phyloP scores from a whole-genome alignment of 148 eudicot species.

The Spergularia bocconei region DNA sequence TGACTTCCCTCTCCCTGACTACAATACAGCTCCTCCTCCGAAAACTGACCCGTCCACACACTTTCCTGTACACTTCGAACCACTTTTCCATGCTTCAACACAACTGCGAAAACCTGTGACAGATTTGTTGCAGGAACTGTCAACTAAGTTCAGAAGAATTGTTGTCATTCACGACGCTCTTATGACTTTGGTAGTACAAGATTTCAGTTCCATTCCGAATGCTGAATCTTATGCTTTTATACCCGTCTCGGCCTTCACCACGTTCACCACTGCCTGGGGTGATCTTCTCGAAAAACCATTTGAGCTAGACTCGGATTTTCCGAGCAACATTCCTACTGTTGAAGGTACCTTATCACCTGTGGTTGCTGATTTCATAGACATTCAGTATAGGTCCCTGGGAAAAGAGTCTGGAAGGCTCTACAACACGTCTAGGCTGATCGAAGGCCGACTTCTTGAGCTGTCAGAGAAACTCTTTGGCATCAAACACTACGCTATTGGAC shows the following conservation, averaged over 20 bases:
- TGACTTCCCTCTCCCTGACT: conserved; percentile 36
- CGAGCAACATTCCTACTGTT: not conserved
- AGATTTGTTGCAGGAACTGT: conserved; percentile 24
- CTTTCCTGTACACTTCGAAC: conserved; percentile 39
- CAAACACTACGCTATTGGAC: conserved; percentile 40
- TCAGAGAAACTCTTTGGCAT: conserved; percentile 10
- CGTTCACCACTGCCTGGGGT: conserved; percentile 23
- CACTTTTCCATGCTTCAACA: conserved; percentile 28
- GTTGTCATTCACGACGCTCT: conserved; percentile 44
- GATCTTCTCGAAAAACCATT: conserved; percentile 18
- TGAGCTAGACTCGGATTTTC: conserved; percentile 3
- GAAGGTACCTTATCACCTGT: conserved; percentile 28
- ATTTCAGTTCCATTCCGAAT: conserved; percentile 32
- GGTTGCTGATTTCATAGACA: conserved; percentile 12
- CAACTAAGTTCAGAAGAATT: conserved; percentile 22
- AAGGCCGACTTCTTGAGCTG: conserved; percentile 21
- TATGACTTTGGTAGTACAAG: conserved; percentile 41
- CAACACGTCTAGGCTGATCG: conserved; percentile 26
- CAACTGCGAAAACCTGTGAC: conserved; percentile 34
- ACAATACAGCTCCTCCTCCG: conserved; percentile 18
- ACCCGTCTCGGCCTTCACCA: conserved; percentile 35
- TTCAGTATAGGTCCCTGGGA: conserved; percentile 12
- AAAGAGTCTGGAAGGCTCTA: conserved; percentile 21
- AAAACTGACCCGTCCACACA: not conserved
- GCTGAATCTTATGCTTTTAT: conserved; percentile 42